These are phyloP conservation scores for Suillus weaverae DNA, from an alignment of 768 basidiomycete genomes.

Conservation along the genomic window DNA sequence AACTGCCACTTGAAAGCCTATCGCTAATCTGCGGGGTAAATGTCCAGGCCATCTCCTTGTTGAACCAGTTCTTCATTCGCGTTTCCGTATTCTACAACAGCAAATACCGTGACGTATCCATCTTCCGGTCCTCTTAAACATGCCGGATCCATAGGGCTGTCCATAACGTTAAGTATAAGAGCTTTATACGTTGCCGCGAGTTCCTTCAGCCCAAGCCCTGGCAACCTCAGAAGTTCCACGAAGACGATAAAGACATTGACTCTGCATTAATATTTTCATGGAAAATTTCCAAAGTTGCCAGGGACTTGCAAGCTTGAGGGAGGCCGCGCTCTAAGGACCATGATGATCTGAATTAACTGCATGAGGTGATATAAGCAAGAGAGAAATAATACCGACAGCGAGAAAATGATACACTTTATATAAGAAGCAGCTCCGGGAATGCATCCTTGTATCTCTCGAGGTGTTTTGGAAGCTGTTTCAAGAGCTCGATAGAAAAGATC, in stretches of 20 bases:
- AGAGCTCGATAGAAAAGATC: constrained; percentile 11
- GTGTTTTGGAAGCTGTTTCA: constrained; percentile 18
- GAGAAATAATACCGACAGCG: neutral
- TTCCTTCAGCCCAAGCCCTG: neutral
- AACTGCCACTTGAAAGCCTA: too few relatives aligned
- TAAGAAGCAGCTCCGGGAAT: neutral
- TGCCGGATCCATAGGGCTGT: neutral
- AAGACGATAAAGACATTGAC: constrained; percentile 22
- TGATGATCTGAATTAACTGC: neutral
- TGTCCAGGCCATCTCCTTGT: too few relatives aligned
- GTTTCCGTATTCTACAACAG: too few relatives aligned
- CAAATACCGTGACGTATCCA: neutral
- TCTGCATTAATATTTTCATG: constrained; percentile 19
- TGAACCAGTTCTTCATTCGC: too few relatives aligned
- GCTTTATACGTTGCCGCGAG: constrained; percentile 20
- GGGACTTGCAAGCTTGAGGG: neutral
- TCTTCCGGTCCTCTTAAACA: constrained; percentile 1
- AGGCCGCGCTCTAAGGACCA: neutral
- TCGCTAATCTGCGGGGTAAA: too few relatives aligned
- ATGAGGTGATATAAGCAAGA: neutral
- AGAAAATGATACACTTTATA: constrained; percentile 12
- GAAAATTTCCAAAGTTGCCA: constrained; percentile 4
- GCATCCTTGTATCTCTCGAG: constrained; percentile 7
- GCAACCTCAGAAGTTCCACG: constrained; percentile 7
- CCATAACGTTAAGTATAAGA: constrained; percentile 14